Percentiles rank a stretch among this genome's conserved stretches.
phyloP scores from a whole-genome alignment of 2,329 filamentous ascomycete genomes.

The Diplocarpon mali region DNA sequence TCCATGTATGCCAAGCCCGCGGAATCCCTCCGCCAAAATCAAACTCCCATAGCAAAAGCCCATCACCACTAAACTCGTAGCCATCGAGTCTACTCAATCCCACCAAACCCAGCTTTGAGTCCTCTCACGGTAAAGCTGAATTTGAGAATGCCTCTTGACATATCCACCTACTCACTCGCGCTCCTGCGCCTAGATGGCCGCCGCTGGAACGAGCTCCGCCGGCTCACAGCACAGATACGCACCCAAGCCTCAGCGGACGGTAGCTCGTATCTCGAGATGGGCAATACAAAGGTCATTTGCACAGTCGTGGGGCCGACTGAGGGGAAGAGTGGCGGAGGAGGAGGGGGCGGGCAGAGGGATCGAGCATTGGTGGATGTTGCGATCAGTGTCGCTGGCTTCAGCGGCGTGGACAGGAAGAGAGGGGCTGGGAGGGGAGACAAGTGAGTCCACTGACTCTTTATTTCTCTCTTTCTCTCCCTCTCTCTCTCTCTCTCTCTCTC shows the following conservation, averaged over 20 bases:
- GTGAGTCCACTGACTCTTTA: slow-evolving; percentile 36
- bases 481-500: background rate
- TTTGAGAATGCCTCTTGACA: slow-evolving; percentile 75
- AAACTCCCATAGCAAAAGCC: too few relatives aligned
- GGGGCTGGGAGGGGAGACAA: slow-evolving; percentile 65
- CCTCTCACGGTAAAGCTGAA: too few relatives aligned
- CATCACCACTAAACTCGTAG: too few relatives aligned
- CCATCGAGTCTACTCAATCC: too few relatives aligned
- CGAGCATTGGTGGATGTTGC: slow-evolving; percentile 67
- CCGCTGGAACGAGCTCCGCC: slow-evolving; percentile 93
- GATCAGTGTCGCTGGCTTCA: slow-evolving; percentile 79
- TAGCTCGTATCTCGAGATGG: slow-evolving; percentile 89
- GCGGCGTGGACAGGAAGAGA: slow-evolving; percentile 73
- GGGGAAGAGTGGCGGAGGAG: slow-evolving; percentile 37
- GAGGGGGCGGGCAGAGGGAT: slow-evolving; percentile 23
- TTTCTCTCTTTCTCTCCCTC: background rate
- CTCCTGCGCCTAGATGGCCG: slow-evolving; percentile 74
- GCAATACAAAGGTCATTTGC: slow-evolving; percentile 94
- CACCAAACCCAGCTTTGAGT: too few relatives aligned
- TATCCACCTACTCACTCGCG: slow-evolving; percentile 79
- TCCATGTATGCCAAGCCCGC: too few relatives aligned
- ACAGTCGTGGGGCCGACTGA: slow-evolving; percentile 81
- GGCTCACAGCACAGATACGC: slow-evolving; percentile 77
- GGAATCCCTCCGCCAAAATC: too few relatives aligned
- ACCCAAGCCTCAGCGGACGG: slow-evolving; percentile 90